phyloP scores from a whole-genome alignment of 1,139 yeast genomes.

The Suhomyces wounanorum region DNA sequence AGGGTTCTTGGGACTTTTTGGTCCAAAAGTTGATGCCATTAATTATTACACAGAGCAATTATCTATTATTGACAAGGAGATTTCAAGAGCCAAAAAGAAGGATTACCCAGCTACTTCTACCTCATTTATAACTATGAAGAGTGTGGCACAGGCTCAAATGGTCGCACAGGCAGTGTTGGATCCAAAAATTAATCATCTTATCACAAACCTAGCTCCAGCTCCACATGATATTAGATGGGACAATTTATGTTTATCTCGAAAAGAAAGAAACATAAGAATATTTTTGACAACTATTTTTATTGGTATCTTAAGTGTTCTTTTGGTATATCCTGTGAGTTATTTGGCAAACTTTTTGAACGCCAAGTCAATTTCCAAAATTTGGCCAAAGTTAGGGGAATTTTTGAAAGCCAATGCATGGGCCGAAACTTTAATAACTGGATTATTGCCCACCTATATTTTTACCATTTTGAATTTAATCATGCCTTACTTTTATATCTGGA shows the following conservation, averaged over 20 bases:
- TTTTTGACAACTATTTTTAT: conserved; percentile 66
- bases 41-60: conserved; percentile 59
- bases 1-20: conserved; percentile 56
- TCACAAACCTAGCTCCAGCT: conserved; percentile 81
- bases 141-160: conserved; percentile 87
- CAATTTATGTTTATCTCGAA: conserved; percentile 61
- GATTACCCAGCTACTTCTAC: conserved; percentile 63
- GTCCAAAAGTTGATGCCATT: conserved; percentile 65
- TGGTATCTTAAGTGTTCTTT: conserved; percentile 61
- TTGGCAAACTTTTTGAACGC: conserved; percentile 71
- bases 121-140: conserved; percentile 83
- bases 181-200: conserved; percentile 71
- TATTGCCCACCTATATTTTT: conserved; percentile 74
- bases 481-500: conserved; percentile 68
- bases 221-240: conserved; percentile 87
- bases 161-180: conserved; percentile 86
- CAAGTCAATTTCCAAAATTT: conserved; percentile 64
- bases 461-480: conserved; percentile 65
- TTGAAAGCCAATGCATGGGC: conserved; percentile 59
- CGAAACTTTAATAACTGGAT: conserved; percentile 70
- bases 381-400: conserved; percentile 72
- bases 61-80: conserved; percentile 58
- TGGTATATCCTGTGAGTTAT: conserved; percentile 73
- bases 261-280: conserved; percentile 57
- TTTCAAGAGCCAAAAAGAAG: conserved; percentile 54